Evolutionary conservation across 306 rosid genomes (phyloP), one percentile per base, ranked within the genome.

Genomic region (Macrotyloma uniflorum): DNA sequence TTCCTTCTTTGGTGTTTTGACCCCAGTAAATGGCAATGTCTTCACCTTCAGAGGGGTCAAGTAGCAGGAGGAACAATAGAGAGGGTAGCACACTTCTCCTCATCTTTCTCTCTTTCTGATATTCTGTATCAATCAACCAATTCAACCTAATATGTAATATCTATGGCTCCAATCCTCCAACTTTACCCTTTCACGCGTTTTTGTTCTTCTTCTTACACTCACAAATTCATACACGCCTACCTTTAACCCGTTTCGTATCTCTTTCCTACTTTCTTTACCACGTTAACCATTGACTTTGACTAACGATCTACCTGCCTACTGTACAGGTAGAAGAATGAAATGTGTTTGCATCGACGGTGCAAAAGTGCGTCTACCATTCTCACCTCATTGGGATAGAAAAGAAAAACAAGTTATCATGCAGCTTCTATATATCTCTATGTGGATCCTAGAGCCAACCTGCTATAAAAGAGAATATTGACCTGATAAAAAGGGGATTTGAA

Each of bases 21-120:
- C 82, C 85, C 85, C 85, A 82, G 75, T 50, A 71, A 62, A 82
- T 22, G 19, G 57, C 51, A 49, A 76, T n/a, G 12, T 67, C 13
- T 0, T 65, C 64, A 6, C 76, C 47, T 32, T 74, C 38, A 28
- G 84, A 28, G 0, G 64, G 23, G 9, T 69, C 6, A 8, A 38
- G 20, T 5, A 70, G 30, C 5, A 28, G 12, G n/a, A 47, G 28
- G 61, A 42, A 12, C 19, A 67, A 4, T 42, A 22, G 6, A 66
- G 11, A 9, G 10, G 51, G 32, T 10, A 66, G 12, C 22, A 67
- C 15, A 3, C 0, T 42, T 23, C 14, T 22, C 6, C 22, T 42
- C 72, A 67, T 67, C 55, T 43, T 67, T 0, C 20, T 40, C 32
- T 66, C 2, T 23, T 40, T 40, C 66, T 67, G n/a, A 6, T 20